These are phyloP conservation scores for Ilex paraguariensis DNA, from an alignment of 305 asterid species.

Conservation along the genomic window DNA sequence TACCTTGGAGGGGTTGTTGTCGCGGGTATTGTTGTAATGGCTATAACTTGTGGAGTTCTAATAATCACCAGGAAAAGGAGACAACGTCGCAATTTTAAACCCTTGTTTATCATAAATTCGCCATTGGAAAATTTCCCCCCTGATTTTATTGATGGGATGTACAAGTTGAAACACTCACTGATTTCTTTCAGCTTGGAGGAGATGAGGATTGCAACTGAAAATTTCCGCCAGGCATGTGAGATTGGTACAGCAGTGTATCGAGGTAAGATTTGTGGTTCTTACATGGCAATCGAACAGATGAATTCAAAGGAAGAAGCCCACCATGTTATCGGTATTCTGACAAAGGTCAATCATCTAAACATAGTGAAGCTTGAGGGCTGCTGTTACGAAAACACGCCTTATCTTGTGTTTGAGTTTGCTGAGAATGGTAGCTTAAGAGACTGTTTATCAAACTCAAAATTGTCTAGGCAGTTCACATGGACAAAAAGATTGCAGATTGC, in stretches of 20 bases:
- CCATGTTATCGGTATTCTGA: conserved; percentile 14
- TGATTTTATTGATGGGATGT: conserved; percentile 18
- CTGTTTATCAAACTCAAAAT: conserved; percentile 9
- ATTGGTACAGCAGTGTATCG: conserved; percentile 9
- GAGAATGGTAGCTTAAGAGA: conserved; percentile 18
- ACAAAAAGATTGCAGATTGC: conserved; percentile 13
- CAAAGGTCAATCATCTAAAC: conserved; percentile 22
- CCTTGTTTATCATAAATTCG: too few relatives aligned
- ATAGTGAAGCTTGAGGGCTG: conserved; percentile 19
- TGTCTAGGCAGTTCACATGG: conserved; percentile 19
- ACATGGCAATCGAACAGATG: conserved; percentile 13
- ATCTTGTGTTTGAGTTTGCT: conserved; percentile 17
- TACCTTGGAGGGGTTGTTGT: too few relatives aligned
- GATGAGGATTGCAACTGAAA: conserved; percentile 12
- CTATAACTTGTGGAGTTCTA: conserved; percentile 11
- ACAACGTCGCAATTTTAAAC: too few relatives aligned
- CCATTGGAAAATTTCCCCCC: conserved; percentile 4
- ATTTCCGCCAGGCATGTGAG: conserved; percentile 10
- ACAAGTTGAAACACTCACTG: conserved; percentile 17
- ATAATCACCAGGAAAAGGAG: too few relatives aligned
- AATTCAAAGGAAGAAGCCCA: conserved; percentile 16
- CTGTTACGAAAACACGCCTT: conserved; percentile 14
- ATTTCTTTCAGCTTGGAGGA: conserved; percentile 15
- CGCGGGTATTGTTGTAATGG: too few relatives aligned
- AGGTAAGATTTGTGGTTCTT: conserved; percentile 14